These are phyloP conservation scores for Datura wrightii DNA, from an alignment of 257 asterid genomes.

Conservation along the genomic window DNA sequence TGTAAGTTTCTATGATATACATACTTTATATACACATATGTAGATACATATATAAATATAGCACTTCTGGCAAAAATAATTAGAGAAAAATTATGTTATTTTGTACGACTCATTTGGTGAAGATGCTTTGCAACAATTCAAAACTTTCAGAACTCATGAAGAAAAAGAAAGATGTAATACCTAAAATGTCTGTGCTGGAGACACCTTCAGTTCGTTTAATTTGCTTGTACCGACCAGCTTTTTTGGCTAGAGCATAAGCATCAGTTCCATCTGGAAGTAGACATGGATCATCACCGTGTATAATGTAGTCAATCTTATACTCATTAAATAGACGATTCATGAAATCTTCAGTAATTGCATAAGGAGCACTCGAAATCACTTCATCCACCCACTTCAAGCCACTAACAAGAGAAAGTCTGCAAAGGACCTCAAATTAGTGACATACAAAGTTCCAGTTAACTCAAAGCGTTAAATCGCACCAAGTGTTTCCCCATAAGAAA, in stretches of 20 bases:
- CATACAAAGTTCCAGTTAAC: neutral
- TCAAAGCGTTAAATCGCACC: slow-evolving; percentile 1
- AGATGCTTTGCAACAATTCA: slow-evolving; percentile 30
- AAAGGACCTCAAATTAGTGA: slow-evolving; percentile 42
- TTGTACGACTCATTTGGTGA: slow-evolving; percentile 19
- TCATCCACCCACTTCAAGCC: slow-evolving; percentile 99
- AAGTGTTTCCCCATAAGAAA: neutral
- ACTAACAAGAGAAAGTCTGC: slow-evolving; percentile 87
- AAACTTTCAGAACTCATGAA: slow-evolving; percentile 24
- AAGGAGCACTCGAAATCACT: slow-evolving; percentile 91
- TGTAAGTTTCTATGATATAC: neutral
- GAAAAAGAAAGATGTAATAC: slow-evolving; percentile 60
- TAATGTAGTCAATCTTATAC: slow-evolving; percentile 83
- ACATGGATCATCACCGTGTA: slow-evolving; percentile 98
- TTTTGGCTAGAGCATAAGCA: slow-evolving; percentile 93
- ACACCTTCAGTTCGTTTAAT: slow-evolving; percentile 98
- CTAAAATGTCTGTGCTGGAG: slow-evolving; percentile 98
- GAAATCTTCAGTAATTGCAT: slow-evolving; percentile 85
- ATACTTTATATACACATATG: neutral
- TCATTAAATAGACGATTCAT: slow-evolving; percentile 86
- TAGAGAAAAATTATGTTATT: neutral
- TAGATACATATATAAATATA: neutral
- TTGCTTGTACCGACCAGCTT: slow-evolving; percentile 95
- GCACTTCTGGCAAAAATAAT: neutral
- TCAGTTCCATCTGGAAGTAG: slow-evolving; percentile 95